Base-by-base conservation (phyloP, 306 rosid genomes). In the Ormosia semicastrata region DNA sequence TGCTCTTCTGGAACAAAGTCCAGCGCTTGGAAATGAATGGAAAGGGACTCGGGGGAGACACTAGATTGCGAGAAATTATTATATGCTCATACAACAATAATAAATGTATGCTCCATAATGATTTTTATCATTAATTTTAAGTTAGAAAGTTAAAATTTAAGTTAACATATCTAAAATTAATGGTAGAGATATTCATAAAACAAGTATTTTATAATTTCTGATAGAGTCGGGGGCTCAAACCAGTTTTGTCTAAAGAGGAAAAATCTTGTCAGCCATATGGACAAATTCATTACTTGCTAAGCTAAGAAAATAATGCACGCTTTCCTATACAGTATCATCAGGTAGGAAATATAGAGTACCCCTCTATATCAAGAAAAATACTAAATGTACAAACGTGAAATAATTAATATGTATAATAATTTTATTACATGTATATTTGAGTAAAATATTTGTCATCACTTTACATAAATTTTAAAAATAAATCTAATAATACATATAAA, bases 201-300 rank as follows among this genome's bases (percentile, higher is more conserved):
- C 24, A 24, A 0, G 24, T 24, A 24, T 24, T 24, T 24, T 0
- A 24, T 24, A 24, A 24, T 24, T 24, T 24, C 24, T 24, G 24
- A 24, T 24, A 24, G 24, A 24, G 24, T 0, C 0, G 24, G 53
- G 57, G 43, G 73, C 78, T 75, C 54, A 58, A 75, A 57, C 69
- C 71, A 78, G 72, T 33, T 75, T 73, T 75, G 64, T 78, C 62
- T 30, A 36, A n/a, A 65, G 9, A 30, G 83, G n/a, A 78, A 70
- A 78, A 86, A 43, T 54, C 11, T 73, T 73, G 86, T 84, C 91
- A 86, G 83, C 64, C 24, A 24, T 1, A 67, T 79, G 59, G 52
- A 57, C 37, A 24, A 43, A n/a, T 52, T n/a, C 56, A 11, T 39
- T 73, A 10, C 39, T 37, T 8, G 50, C 29, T 34, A 36, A 9